Base-by-base conservation (phyloP, 345 rosid species). In the Trapa bicornis region DNA sequence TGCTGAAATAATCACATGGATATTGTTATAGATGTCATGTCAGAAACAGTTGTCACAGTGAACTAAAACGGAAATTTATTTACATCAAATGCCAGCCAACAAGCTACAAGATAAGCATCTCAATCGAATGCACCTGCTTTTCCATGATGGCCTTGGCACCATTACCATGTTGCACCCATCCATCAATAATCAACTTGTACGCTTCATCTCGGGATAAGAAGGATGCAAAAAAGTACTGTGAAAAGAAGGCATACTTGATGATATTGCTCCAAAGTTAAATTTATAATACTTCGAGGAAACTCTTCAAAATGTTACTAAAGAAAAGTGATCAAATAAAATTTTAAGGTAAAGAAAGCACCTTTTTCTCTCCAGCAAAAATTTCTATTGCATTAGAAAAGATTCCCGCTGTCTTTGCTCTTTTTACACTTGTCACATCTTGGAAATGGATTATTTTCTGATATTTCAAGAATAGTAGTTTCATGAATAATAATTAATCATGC, bases 381-480 rank as follows among this genome's bases (percentile, higher is more conserved):
- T 93, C 99, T 9, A 93, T 90, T 39, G 99, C 99, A 76, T 87
- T 93, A 56, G 96, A 95, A 71, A 93, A 93, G 70, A 93, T 86
- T 65, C 97, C 97, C 14, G 97, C 97, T 35, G 96, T 88, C 88
- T 93, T 93, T 66, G 97, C 99, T 82, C 88, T 84, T 68, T 83
- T 84, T 52, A 93, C 96, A 69, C 84, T 81, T 48, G 96, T 79
- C 53, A 93, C 71, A 42, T 93, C 95, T 1, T 70, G 68, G 64
- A 90, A 87, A 33, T 89, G 79, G 68, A 93, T 87, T 47, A 83
- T 65, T 88, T 90, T 93, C 98, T 93, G 85, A 48, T 79, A 29
- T 57, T 38, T 42, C n/a, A 57, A 68, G 52, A 29, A 65, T 16
- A 47, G 8, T 47, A 9, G 14, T 37, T 1, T 48, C 47, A 47